Conservation (phyloP, 2,329 filamentous ascomycete species). For the Calonectria montana region DNA sequence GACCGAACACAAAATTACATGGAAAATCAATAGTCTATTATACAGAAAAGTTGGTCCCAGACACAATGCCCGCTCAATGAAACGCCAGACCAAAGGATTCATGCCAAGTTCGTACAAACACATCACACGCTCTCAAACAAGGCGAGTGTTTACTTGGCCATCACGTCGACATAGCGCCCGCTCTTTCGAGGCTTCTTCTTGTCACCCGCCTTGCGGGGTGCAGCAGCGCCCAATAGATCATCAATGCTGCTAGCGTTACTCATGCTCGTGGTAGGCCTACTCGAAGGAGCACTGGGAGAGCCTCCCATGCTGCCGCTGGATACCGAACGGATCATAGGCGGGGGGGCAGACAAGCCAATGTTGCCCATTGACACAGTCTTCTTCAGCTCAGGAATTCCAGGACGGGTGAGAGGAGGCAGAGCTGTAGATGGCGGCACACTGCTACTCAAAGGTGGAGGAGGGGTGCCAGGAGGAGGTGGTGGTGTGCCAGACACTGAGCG, state of each 20-base stretch:
- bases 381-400: conserved; percentile 46
- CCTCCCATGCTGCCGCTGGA: conserved; percentile 59
- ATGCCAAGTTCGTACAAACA: conserved; percentile 24
- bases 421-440: conserved; percentile 46
- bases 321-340: conserved; percentile 58
- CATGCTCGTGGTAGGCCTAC: conserved; percentile 81
- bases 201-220: conserved; percentile 71
- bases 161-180: conserved; percentile 94
- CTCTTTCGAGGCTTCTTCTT: conserved; percentile 85
- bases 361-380: conserved; percentile 52
- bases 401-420: conserved; percentile 43
- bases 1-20: conserved; percentile 31
- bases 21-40: conserved; percentile 36
- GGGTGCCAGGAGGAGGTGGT: conserved; percentile 54
- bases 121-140: conserved; percentile 12
- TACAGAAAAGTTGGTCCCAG: conserved; percentile 36
- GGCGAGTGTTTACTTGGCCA: conserved; percentile 71
- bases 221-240: conserved; percentile 83
- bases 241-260: conserved; percentile 96
- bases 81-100: conserved; percentile 31
- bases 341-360: conserved; percentile 46
- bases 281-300: conserved; percentile 65
- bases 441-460: conserved; percentile 46
- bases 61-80: conserved; percentile 28
- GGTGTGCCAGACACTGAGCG: conserved; percentile 66